Base-by-base conservation (phyloP, 2,329 filamentous ascomycete species). In the Ophiostoma sp. region DNA sequence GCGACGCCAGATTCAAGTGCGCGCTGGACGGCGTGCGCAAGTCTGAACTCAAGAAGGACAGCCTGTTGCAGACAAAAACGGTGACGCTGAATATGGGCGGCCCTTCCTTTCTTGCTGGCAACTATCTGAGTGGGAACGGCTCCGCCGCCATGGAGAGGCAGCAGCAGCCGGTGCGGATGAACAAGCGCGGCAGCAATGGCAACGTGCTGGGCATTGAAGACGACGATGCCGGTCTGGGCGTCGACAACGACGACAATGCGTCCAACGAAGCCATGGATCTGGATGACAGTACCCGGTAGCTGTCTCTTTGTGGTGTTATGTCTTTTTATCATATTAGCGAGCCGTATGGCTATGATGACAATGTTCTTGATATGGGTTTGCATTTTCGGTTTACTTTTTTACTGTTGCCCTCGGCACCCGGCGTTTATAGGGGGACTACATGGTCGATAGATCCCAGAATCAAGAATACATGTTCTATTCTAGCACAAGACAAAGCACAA, bases 1-100 rank as follows among this genome's bases (percentile, higher is more conserved):
- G 85, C 69, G 80, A 85, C 0, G 78, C 79, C 7, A 80, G 83
- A 60, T 77, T 88, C 10, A 82, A 86, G 60, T 78, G 79, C 52
- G 80, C 86, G 0, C 76, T 89, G 6, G 79, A 83, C 33, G 83
- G 83, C 79, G 69, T 79, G 73, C 75, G 69, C 67, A 71, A 76
- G 72, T 64, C 35, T n/a, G 17, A 1, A 7, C 60, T 65, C 44
- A 52, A n/a, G 57, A 6, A 70, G 71, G 69, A 57, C 68, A 74
- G 62, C 67, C 70, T 70, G 52, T 68, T 33, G 44, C 39, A 41
- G 39, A 65, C 7, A 73, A 72, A 60, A 68, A 68, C 73, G 4
- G 68, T 77, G 76, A 76, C 62, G 65, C 72, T 39, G 23, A 73
- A 72, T n/a, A 71, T 71, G 35, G 35, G 35, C 20, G 62, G 62